phyloP scores from a whole-genome alignment of 2,329 filamentous ascomycete genomes.

The Lecanoromycetidae sp. region DNA sequence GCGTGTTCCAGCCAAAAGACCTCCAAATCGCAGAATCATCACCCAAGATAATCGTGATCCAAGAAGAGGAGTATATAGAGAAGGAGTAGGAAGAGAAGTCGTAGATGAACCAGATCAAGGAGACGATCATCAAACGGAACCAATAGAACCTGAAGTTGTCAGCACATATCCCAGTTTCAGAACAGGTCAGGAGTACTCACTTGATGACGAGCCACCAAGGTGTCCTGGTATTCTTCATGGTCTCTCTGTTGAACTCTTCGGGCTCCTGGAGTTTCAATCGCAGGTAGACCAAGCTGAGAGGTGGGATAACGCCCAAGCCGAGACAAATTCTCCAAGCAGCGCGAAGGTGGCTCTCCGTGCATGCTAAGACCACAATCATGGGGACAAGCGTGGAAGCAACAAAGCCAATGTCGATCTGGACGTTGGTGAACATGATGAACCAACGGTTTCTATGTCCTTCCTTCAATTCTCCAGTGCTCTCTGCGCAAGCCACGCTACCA shows the following conservation, averaged over 20 bases:
- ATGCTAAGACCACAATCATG: slow-evolving; percentile 49
- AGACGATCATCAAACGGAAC: slow-evolving; percentile 56
- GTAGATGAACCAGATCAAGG: slow-evolving; percentile 75
- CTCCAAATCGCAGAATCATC: slow-evolving; percentile 54
- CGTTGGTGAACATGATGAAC: slow-evolving; percentile 85
- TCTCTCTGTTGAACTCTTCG: slow-evolving; percentile 60
- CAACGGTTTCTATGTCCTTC: slow-evolving; percentile 71
- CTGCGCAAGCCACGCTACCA: slow-evolving; percentile 71
- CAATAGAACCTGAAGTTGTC: slow-evolving; percentile 58
- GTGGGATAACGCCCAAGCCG: slow-evolving; percentile 67
- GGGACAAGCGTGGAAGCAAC: slow-evolving; percentile 70
- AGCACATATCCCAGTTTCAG: slow-evolving; percentile 30
- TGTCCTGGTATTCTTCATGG: slow-evolving; percentile 52
- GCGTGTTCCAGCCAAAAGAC: slow-evolving; percentile 74
- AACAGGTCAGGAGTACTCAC: slow-evolving; percentile 20
- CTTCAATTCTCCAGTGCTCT: slow-evolving; percentile 73
- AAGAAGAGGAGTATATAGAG: slow-evolving; percentile 65
- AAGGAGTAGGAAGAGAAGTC: slow-evolving; percentile 80
- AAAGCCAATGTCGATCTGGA: slow-evolving; percentile 76
- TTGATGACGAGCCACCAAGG: slow-evolving; percentile 41
- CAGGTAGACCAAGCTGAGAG: slow-evolving; percentile 56
- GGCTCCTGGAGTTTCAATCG: slow-evolving; percentile 66
- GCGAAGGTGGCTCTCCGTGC: slow-evolving; percentile 50
- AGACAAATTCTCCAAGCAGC: slow-evolving; percentile 74
- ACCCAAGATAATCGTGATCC: slow-evolving; percentile 48